These are phyloP conservation scores for Lipomyces lipofer DNA, from an alignment of 805 yeast genomes.

Conservation along the genomic window DNA sequence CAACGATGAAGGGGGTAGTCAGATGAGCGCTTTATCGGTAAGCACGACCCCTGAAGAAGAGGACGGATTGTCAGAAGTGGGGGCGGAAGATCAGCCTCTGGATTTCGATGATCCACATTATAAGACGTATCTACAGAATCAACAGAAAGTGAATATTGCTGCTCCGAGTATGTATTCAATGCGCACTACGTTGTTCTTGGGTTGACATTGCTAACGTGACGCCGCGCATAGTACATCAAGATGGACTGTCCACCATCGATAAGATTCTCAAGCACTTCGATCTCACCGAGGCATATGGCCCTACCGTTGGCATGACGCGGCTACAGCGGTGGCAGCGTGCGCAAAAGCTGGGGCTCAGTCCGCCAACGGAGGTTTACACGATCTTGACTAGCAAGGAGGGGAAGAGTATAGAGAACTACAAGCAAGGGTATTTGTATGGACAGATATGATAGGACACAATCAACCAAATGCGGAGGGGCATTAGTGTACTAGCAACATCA, in stretches of 20 bases:
- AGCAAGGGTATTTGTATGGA: conserved; percentile 28
- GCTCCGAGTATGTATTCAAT: conserved; percentile 17
- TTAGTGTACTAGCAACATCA: too few relatives aligned
- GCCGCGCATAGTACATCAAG: conserved; percentile 40
- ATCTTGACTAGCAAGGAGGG: conserved; percentile 35
- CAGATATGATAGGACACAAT: conserved; percentile 30
- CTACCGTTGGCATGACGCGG: conserved; percentile 43
- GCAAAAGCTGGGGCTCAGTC: conserved; percentile 39
- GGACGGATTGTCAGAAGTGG: neutral
- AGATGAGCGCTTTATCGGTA: neutral
- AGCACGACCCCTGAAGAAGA: conserved; percentile 3
- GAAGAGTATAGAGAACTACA: conserved; percentile 2
- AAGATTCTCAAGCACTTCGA: conserved; percentile 42
- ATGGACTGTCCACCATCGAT: conserved; percentile 35
- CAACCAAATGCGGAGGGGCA: too few relatives aligned
- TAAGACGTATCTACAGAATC: neutral
- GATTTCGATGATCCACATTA: conserved; percentile 17
- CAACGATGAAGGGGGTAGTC: too few relatives aligned
- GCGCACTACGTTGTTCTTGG: neutral
- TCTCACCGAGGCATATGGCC: conserved; percentile 41
- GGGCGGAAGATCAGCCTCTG: conserved; percentile 1
- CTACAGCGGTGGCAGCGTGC: conserved; percentile 45
- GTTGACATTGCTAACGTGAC: neutral
- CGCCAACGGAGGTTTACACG: conserved; percentile 40
- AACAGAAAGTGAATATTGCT: conserved; percentile 9